Evolutionary conservation across 371 early-diverging fungal genomes (phyloP).

Genomic region (Vittaforma corneae): DNA sequence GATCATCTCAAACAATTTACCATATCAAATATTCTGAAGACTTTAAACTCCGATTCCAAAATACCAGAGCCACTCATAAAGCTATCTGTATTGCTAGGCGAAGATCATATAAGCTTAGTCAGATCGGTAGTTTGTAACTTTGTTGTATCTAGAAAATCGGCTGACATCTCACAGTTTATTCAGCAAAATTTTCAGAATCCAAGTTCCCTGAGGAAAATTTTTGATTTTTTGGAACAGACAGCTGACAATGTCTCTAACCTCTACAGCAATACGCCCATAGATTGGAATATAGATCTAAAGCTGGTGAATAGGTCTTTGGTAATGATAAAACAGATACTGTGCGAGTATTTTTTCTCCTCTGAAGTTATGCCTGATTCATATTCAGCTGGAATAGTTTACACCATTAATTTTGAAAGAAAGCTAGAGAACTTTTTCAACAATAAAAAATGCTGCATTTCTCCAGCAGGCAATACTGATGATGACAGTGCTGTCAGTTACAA

Average conservation of each 20-base stretch:
- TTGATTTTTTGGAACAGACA: constrained; percentile 20
- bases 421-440: background rate
- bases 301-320: constrained; percentile 6
- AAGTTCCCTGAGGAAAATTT: constrained; percentile 19
- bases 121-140: no score
- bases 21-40: background rate
- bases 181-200: constrained; percentile 16
- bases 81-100: background rate
- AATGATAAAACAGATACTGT: constrained; percentile 42
- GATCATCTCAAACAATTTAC: constrained; percentile 8
- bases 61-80: constrained; percentile 3
- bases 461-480: background rate
- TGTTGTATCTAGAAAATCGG: constrained; percentile 10
- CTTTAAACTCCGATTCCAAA: background rate
- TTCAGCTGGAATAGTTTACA: constrained; percentile 1
- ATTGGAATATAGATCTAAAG: constrained; percentile 30
- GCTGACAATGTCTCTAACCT: constrained; percentile 12
- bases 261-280: constrained; percentile 34
- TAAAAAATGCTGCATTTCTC: constrained; percentile 17
- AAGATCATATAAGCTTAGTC: no score
- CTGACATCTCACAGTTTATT: constrained; percentile 22
- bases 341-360: constrained; percentile 36
- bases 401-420: constrained; percentile 34
- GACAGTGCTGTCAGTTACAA: background rate
- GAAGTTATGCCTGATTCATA: constrained; percentile 18